Percentiles rank a stretch among this genome's conserved stretches.
These are phyloP conservation scores for Colletotrichum sp. DNA, from an alignment of 2,329 filamentous ascomycete genomes.

Conservation along the genomic window DNA sequence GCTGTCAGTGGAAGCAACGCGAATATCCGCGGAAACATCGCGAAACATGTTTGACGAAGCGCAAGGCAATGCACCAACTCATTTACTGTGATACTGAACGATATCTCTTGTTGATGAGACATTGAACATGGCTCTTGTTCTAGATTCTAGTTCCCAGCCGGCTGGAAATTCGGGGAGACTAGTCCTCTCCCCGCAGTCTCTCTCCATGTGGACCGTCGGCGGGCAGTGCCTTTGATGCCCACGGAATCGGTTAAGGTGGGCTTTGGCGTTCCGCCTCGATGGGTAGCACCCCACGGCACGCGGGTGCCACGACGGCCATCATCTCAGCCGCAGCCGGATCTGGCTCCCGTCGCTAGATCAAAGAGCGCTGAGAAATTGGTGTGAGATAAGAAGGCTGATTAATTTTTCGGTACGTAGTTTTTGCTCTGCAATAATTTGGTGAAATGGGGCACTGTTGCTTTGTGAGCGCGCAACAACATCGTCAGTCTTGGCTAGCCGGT, in stretches of 20 bases:
- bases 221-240: background rate
- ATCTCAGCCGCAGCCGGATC: background rate
- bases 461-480: background rate
- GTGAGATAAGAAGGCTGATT: background rate
- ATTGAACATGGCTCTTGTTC: background rate
- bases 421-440: background rate
- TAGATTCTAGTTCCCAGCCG: background rate
- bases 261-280: background rate
- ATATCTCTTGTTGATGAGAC: background rate
- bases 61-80: background rate
- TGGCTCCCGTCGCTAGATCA: background rate
- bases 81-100: background rate
- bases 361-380: background rate
- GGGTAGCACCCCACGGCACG: background rate
- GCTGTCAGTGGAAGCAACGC: background rate
- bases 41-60: background rate
- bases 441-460: accelerated
- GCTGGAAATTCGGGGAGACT: background rate
- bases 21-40: background rate
- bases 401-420: background rate
- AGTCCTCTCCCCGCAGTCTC: background rate
- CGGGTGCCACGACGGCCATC: background rate
- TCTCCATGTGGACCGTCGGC: background rate
- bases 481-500: background rate
- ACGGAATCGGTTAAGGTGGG: background rate